These are phyloP conservation scores for Claviceps africana DNA, from an alignment of 2,329 filamentous ascomycete species.

Conservation along the genomic window DNA sequence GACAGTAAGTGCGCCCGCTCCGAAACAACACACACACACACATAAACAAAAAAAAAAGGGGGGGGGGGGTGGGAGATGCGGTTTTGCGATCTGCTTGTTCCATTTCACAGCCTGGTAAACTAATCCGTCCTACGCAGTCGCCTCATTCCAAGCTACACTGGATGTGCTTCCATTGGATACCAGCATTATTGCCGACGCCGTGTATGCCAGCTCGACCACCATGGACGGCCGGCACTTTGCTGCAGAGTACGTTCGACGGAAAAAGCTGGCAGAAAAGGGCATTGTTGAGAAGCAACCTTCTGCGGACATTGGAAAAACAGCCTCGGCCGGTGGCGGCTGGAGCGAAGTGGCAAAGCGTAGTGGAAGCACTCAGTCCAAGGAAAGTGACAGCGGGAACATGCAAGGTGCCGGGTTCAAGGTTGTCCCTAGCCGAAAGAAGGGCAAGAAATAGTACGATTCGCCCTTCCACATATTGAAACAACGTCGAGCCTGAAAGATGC, in stretches of 20 bases:
- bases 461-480: constrained; percentile 7
- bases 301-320: constrained; percentile 31
- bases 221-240: constrained; percentile 90
- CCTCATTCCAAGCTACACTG: constrained; percentile 66
- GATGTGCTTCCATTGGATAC: constrained; percentile 62
- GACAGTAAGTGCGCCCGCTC: constrained; percentile 32
- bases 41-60: no score
- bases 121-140: constrained; percentile 37
- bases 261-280: constrained; percentile 85
- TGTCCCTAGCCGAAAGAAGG: constrained; percentile 85
- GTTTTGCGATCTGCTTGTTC: no score
- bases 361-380: constrained; percentile 26
- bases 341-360: constrained; percentile 96
- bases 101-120: neutral
- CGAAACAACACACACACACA: no score
- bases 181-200: constrained; percentile 74
- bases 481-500: constrained; percentile 5
- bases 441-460: constrained; percentile 45
- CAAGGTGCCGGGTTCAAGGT: constrained; percentile 66
- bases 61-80: no score
- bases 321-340: constrained; percentile 57
- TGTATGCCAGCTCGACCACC: constrained; percentile 75
- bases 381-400: constrained; percentile 26
- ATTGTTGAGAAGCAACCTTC: constrained; percentile 62
- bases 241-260: constrained; percentile 85